phyloP scores from a whole-genome alignment of 2,329 filamentous ascomycete species.

The Colletotrichum spinosum region DNA sequence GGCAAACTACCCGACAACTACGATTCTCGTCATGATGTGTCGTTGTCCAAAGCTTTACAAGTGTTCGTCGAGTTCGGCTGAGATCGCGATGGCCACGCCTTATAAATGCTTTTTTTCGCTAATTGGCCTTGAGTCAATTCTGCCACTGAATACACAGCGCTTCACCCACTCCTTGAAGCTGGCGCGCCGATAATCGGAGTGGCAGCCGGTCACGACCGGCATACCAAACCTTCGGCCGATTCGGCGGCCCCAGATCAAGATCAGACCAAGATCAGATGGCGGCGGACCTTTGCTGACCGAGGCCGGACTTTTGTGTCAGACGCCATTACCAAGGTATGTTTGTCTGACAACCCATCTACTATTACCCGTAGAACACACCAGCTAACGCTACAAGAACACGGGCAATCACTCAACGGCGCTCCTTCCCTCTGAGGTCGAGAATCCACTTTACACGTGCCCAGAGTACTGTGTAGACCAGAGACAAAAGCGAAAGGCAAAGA shows the following conservation, averaged over 20 bases:
- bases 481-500: no score
- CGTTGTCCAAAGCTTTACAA: no score
- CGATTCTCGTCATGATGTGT: slow-evolving; percentile 23
- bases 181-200: slow-evolving; percentile 28
- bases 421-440: no score
- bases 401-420: no score
- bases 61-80: no score
- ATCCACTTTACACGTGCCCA: no score
- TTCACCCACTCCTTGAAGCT: background rate
- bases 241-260: background rate
- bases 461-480: no score
- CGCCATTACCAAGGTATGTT: no score
- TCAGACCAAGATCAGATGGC: background rate
- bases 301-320: slow-evolving; percentile 6
- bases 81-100: background rate
- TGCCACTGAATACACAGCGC: background rate
- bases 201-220: slow-evolving; percentile 7
- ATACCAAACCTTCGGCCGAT: background rate
- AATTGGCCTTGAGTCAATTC: background rate
- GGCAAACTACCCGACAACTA: slow-evolving; percentile 33
- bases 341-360: background rate
- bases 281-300: slow-evolving; percentile 4
- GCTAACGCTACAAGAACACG: background rate
- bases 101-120: background rate
- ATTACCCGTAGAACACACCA: background rate